Evolutionary conservation across 129 eudicot species (phyloP), one percentile per base, ranked within the genome.

Genomic region (Calendula officinalis): DNA sequence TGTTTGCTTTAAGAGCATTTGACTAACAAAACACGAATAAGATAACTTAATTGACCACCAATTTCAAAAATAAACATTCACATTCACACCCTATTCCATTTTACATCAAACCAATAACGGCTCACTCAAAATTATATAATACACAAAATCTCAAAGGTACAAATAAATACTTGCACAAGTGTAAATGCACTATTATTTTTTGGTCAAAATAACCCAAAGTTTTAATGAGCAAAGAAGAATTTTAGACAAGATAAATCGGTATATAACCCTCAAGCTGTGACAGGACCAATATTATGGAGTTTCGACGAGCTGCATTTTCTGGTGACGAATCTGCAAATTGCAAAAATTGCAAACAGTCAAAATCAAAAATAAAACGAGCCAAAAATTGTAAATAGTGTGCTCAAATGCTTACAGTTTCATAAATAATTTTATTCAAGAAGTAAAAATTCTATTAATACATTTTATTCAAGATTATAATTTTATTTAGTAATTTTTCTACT

Each of bases 271-370:
- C 86, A 89, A 65, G 88, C 95, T 10, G 89, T 80, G n/a, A 77
- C 97, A n/a, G 97, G 97, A 68, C 87, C 80, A 54, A 69, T 62
- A 51, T 61, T 81, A 5, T 48, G 81, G 57, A 79, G 90, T 63
- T 80, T 87, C 7, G 83, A 82, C 27, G 84, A 77, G 74, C 97
- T 91, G 80, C 76, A 88, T 80, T 88, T 88, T 84, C 80, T 78
- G 56, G 96, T 88, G 69, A 88, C 77, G 78, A 88, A 88, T 82
- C 92, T 88, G 84, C 67, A 11, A 13, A 6, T 13, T 47, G 54
- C 45, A 55, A 17, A 54, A 30, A 32, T 14, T 52, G n/a, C n/a
- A 22, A 22, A 22, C 1, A 22, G 30, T 22, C 30, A 22, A 22
- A 22, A 22, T 22, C 2, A 2, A 22, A 22, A 22, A 22, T 2